A percentile compares a stretch with the other conserved stretches of the same genome.
phyloP scores from a whole-genome alignment of 371 early-diverging fungal species.

The Phascolomyces articulosus region DNA sequence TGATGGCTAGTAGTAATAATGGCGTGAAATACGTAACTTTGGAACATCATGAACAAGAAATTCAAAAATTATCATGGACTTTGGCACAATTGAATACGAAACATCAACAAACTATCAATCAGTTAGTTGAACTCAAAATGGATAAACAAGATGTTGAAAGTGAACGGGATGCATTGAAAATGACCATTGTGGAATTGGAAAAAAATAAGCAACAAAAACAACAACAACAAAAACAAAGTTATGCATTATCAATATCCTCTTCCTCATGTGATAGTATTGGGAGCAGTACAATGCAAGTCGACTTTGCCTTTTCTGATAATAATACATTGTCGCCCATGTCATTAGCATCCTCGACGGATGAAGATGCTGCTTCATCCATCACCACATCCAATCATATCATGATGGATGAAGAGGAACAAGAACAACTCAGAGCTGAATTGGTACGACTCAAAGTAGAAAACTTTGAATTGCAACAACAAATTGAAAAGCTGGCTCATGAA shows the following conservation, averaged over 20 bases:
- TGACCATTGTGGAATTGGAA: conserved; percentile 41
- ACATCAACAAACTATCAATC: conserved; percentile 23
- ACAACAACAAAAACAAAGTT: neutral
- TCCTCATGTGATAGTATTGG: conserved; percentile 13
- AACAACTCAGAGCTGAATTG: conserved; percentile 22
- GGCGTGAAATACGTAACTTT: conserved; percentile 1
- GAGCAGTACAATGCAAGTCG: neutral
- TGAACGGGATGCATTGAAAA: conserved; percentile 45
- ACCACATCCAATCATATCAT: neutral
- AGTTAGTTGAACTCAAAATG: conserved; percentile 29
- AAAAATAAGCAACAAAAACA: conserved; percentile 9
- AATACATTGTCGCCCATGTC: conserved; percentile 9
- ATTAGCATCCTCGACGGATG: neutral
- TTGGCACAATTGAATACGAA: conserved; percentile 8
- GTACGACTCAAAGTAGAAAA: conserved; percentile 35
- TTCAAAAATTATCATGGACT: conserved; percentile 11
- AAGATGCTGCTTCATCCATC: neutral
- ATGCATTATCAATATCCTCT: neutral
- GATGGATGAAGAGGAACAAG: conserved; percentile 7
- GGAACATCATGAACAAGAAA: conserved; percentile 18
- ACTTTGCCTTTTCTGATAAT: conserved; percentile 14
- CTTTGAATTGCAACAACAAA: conserved; percentile 39
- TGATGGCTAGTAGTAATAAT: neutral
- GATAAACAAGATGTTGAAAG: conserved; percentile 43
- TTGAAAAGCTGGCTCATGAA: conserved; percentile 31